Evolutionary conservation across 2,329 filamentous ascomycete genomes (phyloP), one percentile per base, ranked within the genome.

Genomic region (Pseudocercospora vitis): DNA sequence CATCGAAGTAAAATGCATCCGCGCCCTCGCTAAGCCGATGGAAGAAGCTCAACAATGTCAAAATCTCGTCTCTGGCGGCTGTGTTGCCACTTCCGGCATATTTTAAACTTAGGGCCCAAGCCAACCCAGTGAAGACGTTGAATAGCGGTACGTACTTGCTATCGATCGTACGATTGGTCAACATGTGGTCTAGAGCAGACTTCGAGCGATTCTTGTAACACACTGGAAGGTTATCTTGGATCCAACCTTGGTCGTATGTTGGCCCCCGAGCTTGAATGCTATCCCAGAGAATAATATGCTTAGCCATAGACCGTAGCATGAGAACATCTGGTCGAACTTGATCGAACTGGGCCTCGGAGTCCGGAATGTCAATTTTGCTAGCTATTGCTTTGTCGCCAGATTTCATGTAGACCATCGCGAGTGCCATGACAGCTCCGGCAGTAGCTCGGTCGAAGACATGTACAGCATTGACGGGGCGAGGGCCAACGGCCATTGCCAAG

Each of bases 321-420:
- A 99, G 87, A 35, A 96, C 85, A 67, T 99, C 94, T 0, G 94
- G 94, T 2, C 94, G 85, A 14, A 97, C 87, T 68, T 97, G 96
- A 69, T 97, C 94, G 69, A 96, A 97, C 62, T 97, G 91, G 28
- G 94, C 80, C 21, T 88, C 76, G 0, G 94, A 95, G 60, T 95
- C 88, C 0, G 95, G 95, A 0, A 97, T 85, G 68, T 97, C 90
- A 48, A 99, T 86, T 75, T 96, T 97, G 52, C 86, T 84, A 3
- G 94, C 94, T 16, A 99, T 82, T 12, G 88, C 84, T 55, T 83
- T 81, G 67, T 99, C 89, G 59, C 95, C 89, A 0, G 92, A 94
- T 72, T 97, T 97, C 89, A 99, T 94, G 71, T 92, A 99, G 26
- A 99, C 92, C 50, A 99, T 80, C 1, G 91, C 84, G 54, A 96